These are phyloP conservation scores for Kuraishia piskuri DNA, from an alignment of 805 yeast genomes.

Conservation along the genomic window DNA sequence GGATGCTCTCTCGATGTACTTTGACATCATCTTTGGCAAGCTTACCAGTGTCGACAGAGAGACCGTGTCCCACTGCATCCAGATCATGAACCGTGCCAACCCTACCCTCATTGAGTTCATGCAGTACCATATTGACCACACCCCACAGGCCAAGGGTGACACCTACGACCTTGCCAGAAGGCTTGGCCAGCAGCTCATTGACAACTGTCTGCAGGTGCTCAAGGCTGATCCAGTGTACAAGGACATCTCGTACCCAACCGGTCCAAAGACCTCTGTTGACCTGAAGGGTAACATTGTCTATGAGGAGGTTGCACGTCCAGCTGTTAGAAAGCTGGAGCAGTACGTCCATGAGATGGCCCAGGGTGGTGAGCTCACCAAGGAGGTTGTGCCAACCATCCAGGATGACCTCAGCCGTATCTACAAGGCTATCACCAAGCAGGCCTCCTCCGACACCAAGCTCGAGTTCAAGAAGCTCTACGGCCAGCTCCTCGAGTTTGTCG, in stretches of 20 bases:
- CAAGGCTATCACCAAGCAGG: constrained; percentile 72
- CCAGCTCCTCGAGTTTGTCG: constrained; percentile 61
- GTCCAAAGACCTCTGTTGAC: constrained; percentile 86
- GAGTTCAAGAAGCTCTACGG: constrained; percentile 68
- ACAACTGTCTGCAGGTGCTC: constrained; percentile 84
- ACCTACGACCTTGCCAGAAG: constrained; percentile 86
- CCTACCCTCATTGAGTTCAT: constrained; percentile 90
- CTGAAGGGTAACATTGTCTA: constrained; percentile 81
- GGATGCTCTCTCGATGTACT: constrained; percentile 88
- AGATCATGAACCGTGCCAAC: constrained; percentile 95
- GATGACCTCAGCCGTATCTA: constrained; percentile 81
- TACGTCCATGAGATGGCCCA: constrained; percentile 94
- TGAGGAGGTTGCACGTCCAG: constrained; percentile 78
- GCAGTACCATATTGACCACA: constrained; percentile 87
- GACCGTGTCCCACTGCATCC: constrained; percentile 91
- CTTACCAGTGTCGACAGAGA: constrained; percentile 88
- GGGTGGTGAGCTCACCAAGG: constrained; percentile 79
- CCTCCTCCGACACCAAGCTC: constrained; percentile 56
- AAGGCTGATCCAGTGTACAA: constrained; percentile 86
- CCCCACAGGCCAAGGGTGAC: constrained; percentile 81
- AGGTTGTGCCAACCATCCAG: constrained; percentile 65
- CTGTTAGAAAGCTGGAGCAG: constrained; percentile 90
- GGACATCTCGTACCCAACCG: constrained; percentile 90
- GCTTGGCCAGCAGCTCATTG: constrained; percentile 89
- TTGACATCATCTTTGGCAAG: constrained; percentile 92